Evolutionary conservation across 106 monocot species (phyloP).

Genomic region (Phalaenopsis aphrodite): DNA sequence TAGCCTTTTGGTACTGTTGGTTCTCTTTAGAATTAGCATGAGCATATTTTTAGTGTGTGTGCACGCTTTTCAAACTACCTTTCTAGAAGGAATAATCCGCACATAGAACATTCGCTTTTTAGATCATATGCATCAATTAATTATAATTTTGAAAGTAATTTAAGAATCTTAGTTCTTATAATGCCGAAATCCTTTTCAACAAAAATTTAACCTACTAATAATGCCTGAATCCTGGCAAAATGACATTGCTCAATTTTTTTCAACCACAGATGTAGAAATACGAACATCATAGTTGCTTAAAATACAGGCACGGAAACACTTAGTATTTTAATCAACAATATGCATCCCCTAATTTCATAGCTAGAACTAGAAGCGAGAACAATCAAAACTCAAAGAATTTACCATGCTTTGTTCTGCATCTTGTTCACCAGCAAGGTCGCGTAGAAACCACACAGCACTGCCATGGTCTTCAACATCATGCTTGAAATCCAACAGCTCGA

Average conservation of each 20-base stretch:
- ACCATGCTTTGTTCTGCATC: slow-evolving; percentile 66
- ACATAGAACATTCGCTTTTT: too few species aligned
- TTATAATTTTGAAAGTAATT: too few species aligned
- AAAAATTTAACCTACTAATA: neutral
- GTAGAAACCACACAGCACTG: slow-evolving; percentile 85
- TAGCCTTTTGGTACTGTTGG: too few species aligned
- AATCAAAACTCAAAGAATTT: slow-evolving; percentile 6
- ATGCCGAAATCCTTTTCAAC: neutral
- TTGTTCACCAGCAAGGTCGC: slow-evolving; percentile 65
- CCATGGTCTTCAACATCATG: slow-evolving; percentile 60
- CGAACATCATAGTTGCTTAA: neutral
- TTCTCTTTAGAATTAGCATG: too few species aligned
- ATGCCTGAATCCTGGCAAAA: neutral
- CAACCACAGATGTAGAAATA: neutral
- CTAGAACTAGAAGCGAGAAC: neutral
- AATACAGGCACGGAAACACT: neutral
- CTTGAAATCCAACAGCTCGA: slow-evolving; percentile 79
- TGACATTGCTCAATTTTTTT: neutral
- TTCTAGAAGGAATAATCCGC: neutral
- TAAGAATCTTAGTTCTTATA: too few species aligned
- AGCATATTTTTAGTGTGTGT: too few species aligned
- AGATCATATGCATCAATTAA: too few species aligned
- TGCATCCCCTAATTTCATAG: neutral
- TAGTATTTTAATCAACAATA: neutral
- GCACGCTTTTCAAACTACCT: too few species aligned